Evolutionary conservation across 2,329 filamentous ascomycete genomes (phyloP).

Genomic region (Sporothrix pallida): DNA sequence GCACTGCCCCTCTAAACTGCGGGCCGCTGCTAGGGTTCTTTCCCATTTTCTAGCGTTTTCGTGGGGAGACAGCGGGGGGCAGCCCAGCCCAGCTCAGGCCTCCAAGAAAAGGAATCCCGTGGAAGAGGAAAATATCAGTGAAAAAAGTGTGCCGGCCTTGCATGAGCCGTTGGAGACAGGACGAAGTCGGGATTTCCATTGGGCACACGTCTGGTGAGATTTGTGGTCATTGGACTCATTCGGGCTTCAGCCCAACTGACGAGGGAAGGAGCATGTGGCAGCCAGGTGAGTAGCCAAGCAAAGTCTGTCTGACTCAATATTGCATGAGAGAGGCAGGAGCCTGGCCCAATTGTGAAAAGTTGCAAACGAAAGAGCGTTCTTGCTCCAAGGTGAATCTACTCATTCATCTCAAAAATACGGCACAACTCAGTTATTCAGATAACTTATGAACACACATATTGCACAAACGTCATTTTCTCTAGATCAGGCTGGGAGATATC

Average conservation of each 20-base stretch:
- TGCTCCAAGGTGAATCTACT: neutral
- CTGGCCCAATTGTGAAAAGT: neutral
- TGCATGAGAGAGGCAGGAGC: conserved; percentile 26
- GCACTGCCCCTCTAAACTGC: conserved; percentile 31
- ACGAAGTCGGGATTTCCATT: neutral
- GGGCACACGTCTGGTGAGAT: conserved; percentile 10
- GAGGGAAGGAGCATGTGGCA: conserved; percentile 11
- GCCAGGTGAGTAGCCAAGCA: conserved; percentile 7
- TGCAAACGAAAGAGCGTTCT: neutral
- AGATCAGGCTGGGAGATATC: neutral
- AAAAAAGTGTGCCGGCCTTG: conserved; percentile 8
- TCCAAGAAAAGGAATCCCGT: neutral
- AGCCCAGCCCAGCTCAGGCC: neutral
- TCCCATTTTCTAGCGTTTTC: conserved; percentile 1
- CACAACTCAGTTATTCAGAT: neutral
- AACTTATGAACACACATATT: neutral
- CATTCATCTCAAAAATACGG: neutral
- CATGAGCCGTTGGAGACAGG: conserved; percentile 8
- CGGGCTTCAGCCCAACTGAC: conserved; percentile 16
- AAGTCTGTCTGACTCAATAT: conserved; percentile 29
- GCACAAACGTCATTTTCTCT: neutral
- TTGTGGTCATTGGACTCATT: neutral
- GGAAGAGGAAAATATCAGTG: neutral
- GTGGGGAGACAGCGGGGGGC: conserved; percentile 22
- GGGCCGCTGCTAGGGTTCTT: conserved; percentile 29